These are phyloP conservation scores for Protomyces pachydermus DNA, from an alignment of 1,139 yeast species.

Conservation along the genomic window DNA sequence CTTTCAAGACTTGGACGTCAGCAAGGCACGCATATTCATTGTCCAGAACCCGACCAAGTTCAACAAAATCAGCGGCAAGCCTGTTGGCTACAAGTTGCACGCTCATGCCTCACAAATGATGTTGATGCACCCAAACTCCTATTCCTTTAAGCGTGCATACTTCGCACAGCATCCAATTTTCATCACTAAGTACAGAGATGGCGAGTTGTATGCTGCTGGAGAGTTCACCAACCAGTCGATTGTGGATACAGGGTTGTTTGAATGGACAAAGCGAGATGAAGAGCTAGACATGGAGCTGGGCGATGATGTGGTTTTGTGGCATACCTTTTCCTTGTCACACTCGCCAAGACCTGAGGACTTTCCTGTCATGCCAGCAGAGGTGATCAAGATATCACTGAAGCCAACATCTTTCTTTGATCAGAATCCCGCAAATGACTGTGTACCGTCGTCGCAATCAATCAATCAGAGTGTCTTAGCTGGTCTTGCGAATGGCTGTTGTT, in stretches of 20 bases:
- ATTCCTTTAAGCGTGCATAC: conserved; percentile 73
- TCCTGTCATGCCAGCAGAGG: conserved; percentile 57
- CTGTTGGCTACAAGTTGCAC: conserved; percentile 68
- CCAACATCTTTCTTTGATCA: conserved; percentile 11
- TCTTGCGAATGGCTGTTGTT: not conserved
- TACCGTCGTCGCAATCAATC: not conserved
- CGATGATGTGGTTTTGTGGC: conserved; percentile 67
- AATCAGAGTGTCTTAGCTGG: conserved; percentile 4
- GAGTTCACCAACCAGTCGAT: conserved; percentile 40
- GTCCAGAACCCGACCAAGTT: conserved; percentile 62
- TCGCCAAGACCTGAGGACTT: conserved; percentile 86
- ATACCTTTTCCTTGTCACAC: conserved; percentile 77
- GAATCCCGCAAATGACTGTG: conserved; percentile 19
- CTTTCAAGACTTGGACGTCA: conserved; percentile 56
- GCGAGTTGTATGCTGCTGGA: conserved; percentile 70
- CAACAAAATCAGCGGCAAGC: conserved; percentile 67
- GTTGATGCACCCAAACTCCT: conserved; percentile 66
- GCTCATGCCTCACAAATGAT: conserved; percentile 71
- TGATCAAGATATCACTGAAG: conserved; percentile 8
- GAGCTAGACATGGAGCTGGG: conserved; percentile 61
- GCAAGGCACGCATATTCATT: conserved; percentile 71
- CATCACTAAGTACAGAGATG: conserved; percentile 60
- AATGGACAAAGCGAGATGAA: conserved; percentile 38
- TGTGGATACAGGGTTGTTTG: conserved; percentile 7
- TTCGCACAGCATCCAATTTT: conserved; percentile 66